These are phyloP conservation scores for Pyrrhoderma noxium DNA, from an alignment of 1,284 basidiomycete genomes.

Conservation along the genomic window DNA sequence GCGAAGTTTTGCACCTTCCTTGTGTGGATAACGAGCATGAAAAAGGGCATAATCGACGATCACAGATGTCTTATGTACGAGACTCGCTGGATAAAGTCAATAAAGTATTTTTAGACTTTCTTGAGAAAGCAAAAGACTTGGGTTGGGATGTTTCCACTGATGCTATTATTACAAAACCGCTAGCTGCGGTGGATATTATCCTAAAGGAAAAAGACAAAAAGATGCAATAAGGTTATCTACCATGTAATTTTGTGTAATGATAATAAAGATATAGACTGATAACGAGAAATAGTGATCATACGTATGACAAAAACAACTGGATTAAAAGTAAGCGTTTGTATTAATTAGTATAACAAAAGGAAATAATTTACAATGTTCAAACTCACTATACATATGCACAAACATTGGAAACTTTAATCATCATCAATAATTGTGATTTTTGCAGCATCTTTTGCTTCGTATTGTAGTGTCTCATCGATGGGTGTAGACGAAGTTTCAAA, in stretches of 20 bases:
- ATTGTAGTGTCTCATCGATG: not conserved
- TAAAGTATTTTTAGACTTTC: constrained; percentile 5
- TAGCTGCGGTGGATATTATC: constrained; percentile 2
- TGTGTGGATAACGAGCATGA: not conserved
- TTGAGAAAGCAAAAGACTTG: constrained; percentile 8
- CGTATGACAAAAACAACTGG: no score
- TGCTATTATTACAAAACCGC: constrained; percentile 10
- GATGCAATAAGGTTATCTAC: no score
- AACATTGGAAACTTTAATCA: constrained; percentile 7
- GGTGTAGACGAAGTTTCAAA: not conserved
- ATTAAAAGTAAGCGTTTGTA: no score
- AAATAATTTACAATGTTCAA: no score
- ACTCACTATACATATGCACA: not conserved
- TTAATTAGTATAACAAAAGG: no score
- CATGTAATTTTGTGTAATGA: no score
- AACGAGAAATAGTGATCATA: no score
- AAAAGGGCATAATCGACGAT: not conserved
- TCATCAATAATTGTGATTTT: constrained; percentile 24
- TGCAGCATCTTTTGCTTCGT: constrained; percentile 6
- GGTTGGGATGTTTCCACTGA: constrained; percentile 15
- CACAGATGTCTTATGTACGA: no score
- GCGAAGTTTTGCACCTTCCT: not conserved
- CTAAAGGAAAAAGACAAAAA: no score
- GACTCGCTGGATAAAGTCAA: not conserved
- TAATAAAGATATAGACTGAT: constrained; percentile 1